A percentile compares a stretch with the other conserved stretches of the same genome.
phyloP scores from a whole-genome alignment of 148 eudicot genomes.

The Pouteria glomerata region DNA sequence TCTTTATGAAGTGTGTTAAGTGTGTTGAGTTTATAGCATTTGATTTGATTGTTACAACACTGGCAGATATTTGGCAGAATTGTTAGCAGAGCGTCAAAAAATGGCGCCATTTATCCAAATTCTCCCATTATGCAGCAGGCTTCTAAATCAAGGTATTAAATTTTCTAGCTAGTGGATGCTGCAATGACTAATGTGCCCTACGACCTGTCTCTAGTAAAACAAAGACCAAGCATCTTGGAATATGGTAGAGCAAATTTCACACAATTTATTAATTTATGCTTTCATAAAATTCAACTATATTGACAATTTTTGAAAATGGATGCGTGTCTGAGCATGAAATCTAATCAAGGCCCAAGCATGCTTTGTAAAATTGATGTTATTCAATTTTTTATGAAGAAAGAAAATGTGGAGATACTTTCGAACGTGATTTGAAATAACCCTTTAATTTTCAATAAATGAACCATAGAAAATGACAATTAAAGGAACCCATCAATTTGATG shows the following conservation, averaged over 20 bases:
- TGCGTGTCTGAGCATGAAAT: neutral
- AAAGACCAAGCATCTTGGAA: neutral
- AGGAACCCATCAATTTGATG: neutral
- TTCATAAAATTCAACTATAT: too few species aligned
- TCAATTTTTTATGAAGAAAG: neutral
- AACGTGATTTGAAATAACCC: neutral
- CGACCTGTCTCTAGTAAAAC: neutral
- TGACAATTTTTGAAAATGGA: too few species aligned
- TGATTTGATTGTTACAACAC: conserved; percentile 7
- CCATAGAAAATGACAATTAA: neutral
- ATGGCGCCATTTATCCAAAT: conserved; percentile 42
- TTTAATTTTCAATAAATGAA: neutral
- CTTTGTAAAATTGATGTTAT: neutral
- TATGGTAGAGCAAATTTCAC: neutral
- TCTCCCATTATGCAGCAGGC: conserved; percentile 40
- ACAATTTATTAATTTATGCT: too few species aligned
- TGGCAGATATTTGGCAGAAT: conserved; percentile 38
- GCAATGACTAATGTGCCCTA: neutral
- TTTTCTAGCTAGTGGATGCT: neutral
- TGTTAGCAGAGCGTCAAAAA: conserved; percentile 41
- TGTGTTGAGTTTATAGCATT: neutral
- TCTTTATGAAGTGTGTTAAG: neutral
- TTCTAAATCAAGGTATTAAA: conserved; percentile 38
- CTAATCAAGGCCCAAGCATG: neutral
- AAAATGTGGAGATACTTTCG: neutral